These are phyloP conservation scores for Diaporthe batatas DNA, from an alignment of 2,329 filamentous ascomycete species.

Conservation along the genomic window DNA sequence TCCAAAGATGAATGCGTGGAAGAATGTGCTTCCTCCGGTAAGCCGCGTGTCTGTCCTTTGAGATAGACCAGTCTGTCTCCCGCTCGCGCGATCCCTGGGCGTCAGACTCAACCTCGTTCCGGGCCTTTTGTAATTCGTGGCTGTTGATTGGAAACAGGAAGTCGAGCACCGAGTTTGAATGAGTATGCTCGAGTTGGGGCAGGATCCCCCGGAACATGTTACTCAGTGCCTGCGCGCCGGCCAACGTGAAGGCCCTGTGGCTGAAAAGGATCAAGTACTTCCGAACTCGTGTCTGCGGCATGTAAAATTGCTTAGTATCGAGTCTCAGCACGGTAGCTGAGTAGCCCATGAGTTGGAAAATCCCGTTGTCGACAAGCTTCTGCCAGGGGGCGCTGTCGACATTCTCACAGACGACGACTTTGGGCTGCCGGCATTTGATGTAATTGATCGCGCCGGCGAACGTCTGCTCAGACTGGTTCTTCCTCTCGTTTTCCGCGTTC, in stretches of 20 bases:
- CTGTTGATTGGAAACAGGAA: slow-evolving; percentile 72
- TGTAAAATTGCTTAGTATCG: slow-evolving; percentile 79
- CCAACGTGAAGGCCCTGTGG: slow-evolving; percentile 50
- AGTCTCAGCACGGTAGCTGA: slow-evolving; percentile 61
- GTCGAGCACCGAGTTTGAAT: slow-evolving; percentile 72
- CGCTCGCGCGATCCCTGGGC: slow-evolving; percentile 47
- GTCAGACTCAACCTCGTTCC: slow-evolving; percentile 60
- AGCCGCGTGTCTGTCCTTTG: slow-evolving; percentile 67
- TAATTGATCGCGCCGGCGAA: slow-evolving; percentile 47
- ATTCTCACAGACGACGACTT: slow-evolving; percentile 80
- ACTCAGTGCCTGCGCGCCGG: slow-evolving; percentile 47
- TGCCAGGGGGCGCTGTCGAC: slow-evolving; percentile 73
- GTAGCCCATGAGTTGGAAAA: slow-evolving; percentile 67
- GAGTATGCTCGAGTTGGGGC: slow-evolving; percentile 62
- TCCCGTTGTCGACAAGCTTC: slow-evolving; percentile 56
- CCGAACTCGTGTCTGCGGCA: slow-evolving; percentile 77
- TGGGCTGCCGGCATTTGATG: slow-evolving; percentile 62
- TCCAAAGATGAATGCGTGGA: slow-evolving; percentile 57
- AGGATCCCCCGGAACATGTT: slow-evolving; percentile 59
- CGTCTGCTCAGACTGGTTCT: slow-evolving; percentile 44
- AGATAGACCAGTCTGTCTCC: slow-evolving; percentile 66
- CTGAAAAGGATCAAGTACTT: slow-evolving; percentile 72
- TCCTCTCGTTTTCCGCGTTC: slow-evolving; percentile 16
- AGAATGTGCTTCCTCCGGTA: slow-evolving; percentile 62
- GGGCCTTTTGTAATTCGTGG: slow-evolving; percentile 63